These are phyloP conservation scores for Leptosphaerulina australis DNA, from an alignment of 2,329 filamentous ascomycete species.

Conservation along the genomic window DNA sequence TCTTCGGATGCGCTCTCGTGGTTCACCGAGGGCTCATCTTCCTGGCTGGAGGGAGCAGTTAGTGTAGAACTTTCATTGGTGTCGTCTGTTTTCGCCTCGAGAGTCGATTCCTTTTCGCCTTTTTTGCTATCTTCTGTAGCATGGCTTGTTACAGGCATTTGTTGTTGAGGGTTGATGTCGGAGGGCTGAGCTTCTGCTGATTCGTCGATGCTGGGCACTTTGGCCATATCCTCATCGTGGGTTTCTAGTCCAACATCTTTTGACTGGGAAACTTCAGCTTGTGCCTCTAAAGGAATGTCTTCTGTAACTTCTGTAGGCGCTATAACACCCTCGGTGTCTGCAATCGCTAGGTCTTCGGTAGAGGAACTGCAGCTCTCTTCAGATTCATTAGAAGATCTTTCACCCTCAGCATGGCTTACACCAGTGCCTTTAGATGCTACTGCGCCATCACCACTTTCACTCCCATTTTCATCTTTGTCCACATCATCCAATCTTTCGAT, in stretches of 20 bases:
- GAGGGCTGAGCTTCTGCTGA: background rate
- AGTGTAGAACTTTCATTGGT: background rate
- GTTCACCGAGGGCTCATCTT: slow-evolving; percentile 3
- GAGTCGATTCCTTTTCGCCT: background rate
- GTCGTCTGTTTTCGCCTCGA: background rate
- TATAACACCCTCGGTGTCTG: background rate
- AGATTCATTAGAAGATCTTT: background rate
- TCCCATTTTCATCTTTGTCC: background rate
- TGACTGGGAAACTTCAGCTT: background rate
- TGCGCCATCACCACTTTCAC: slow-evolving; percentile 1
- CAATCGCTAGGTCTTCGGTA: background rate
- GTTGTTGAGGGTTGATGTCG: background rate
- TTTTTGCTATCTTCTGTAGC: background rate
- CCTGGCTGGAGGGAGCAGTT: slow-evolving; percentile 47
- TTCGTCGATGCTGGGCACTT: background rate
- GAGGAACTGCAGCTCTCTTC: background rate
- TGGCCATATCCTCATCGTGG: background rate
- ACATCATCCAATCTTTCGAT: background rate
- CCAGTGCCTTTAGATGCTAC: slow-evolving; percentile 1
- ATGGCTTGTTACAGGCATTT: background rate
- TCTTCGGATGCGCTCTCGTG: background rate
- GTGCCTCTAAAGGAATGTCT: background rate
- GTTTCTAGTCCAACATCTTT: background rate
- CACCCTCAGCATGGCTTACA: slow-evolving; percentile 2
- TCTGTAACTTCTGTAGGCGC: background rate